Evolutionary conservation across 441 rosid species (phyloP).

Genomic region (Theobroma grandiflorum): DNA sequence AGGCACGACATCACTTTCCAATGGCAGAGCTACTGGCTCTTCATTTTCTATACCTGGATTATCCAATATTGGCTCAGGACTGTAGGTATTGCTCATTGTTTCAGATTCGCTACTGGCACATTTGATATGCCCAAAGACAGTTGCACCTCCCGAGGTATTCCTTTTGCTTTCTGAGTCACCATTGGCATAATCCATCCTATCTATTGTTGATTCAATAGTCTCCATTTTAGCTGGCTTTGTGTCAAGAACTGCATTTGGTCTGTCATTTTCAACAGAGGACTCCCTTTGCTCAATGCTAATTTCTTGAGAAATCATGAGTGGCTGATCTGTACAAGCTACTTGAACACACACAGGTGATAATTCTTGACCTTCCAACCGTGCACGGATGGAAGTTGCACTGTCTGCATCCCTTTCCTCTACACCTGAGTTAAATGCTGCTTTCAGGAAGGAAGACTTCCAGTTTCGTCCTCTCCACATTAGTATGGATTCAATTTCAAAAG

Average conservation of each 20-base stretch:
- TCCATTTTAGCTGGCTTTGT: slow-evolving; percentile 30
- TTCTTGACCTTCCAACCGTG: slow-evolving; percentile 42
- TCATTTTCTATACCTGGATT: slow-evolving; percentile 25
- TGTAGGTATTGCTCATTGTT: slow-evolving; percentile 16
- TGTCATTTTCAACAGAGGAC: slow-evolving; percentile 22
- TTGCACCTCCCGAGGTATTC: slow-evolving; percentile 21
- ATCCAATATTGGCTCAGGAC: slow-evolving; percentile 25
- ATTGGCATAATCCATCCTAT: slow-evolving; percentile 8
- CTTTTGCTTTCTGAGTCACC: slow-evolving; percentile 24
- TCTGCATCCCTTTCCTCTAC: slow-evolving; percentile 35
- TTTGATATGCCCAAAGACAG: slow-evolving; percentile 4
- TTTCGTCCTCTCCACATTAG: slow-evolving; percentile 88
- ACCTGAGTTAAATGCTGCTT: slow-evolving; percentile 28
- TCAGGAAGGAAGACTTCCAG: slow-evolving; percentile 65
- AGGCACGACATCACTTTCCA: slow-evolving; percentile 22
- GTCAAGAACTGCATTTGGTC: slow-evolving; percentile 12
- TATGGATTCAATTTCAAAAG: slow-evolving; percentile 80
- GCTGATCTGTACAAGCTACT: slow-evolving; percentile 10
- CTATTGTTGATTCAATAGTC: slow-evolving; percentile 25
- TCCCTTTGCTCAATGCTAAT: slow-evolving; percentile 34
- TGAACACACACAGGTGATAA: slow-evolving; percentile 32
- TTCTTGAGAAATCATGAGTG: slow-evolving; percentile 32
- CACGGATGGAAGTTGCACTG: slow-evolving; percentile 30
- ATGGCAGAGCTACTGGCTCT: slow-evolving; percentile 23
- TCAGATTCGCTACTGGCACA: slow-evolving; percentile 35